phyloP scores from a whole-genome alignment of 2,329 filamentous ascomycete species.

The Penicillium sclerotigenum region DNA sequence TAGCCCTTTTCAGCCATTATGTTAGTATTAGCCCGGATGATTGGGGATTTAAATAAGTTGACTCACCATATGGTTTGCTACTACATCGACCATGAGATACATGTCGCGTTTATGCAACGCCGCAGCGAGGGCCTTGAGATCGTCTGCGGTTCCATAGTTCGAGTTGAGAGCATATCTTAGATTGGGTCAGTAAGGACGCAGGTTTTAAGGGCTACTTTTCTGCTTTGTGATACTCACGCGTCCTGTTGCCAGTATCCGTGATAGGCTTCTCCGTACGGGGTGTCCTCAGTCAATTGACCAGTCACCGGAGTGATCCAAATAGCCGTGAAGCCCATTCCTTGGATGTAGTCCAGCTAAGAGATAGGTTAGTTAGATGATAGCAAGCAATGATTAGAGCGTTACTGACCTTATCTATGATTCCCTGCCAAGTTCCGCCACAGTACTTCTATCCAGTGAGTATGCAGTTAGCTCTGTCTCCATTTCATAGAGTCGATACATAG shows the following conservation, averaged over 20 bases:
- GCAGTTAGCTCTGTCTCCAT: not conserved
- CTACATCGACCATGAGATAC: slow-evolving; percentile 62
- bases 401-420: slow-evolving; percentile 41
- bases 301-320: slow-evolving; percentile 51
- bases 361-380: not conserved
- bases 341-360: slow-evolving; percentile 48
- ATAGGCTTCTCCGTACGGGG: slow-evolving; percentile 44
- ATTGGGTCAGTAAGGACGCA: not conserved
- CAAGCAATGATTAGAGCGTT: too few relatives aligned
- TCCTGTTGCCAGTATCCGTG: slow-evolving; percentile 53
- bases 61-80: slow-evolving; percentile 32
- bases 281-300: slow-evolving; percentile 34
- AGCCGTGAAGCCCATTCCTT: slow-evolving; percentile 48
- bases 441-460: slow-evolving; percentile 11
- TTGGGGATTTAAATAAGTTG: not conserved
- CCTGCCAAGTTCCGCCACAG: slow-evolving; percentile 50
- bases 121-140: slow-evolving; percentile 56
- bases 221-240: slow-evolving; percentile 29
- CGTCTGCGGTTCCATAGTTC: slow-evolving; percentile 57
- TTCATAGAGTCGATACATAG: not conserved
- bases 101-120: slow-evolving; percentile 56
- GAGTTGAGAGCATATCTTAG: slow-evolving; percentile 52
- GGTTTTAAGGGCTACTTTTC: not conserved
- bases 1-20: slow-evolving; percentile 39
- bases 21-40: not conserved